Evolutionary conservation across 2,329 filamentous ascomycete genomes (phyloP).

Genomic region (Fusarium sororula): DNA sequence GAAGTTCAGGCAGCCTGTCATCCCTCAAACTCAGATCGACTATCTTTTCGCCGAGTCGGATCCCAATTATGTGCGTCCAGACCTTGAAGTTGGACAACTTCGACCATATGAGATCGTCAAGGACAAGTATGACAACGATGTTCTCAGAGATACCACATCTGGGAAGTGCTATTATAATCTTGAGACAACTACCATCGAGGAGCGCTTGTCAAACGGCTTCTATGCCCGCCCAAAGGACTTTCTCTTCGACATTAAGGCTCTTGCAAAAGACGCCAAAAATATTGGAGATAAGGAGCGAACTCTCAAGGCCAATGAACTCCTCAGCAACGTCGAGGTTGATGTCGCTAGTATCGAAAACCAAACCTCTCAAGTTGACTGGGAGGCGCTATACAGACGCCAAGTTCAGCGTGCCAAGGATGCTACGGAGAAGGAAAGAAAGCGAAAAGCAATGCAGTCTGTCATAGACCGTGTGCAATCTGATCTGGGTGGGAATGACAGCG

Average conservation of each 20-base stretch:
- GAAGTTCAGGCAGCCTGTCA: conserved; percentile 83
- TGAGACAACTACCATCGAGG: conserved; percentile 91
- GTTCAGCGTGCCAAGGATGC: conserved; percentile 68
- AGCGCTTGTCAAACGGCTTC: conserved; percentile 95
- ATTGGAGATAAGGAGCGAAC: conserved; percentile 84
- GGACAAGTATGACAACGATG: conserved; percentile 81
- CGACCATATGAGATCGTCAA: conserved; percentile 82
- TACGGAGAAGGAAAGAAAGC: conserved; percentile 70
- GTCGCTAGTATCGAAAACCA: conserved; percentile 79
- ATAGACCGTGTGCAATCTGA: conserved; percentile 62
- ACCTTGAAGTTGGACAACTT: conserved; percentile 62
- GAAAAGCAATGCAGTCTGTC: conserved; percentile 67
- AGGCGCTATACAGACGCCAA: conserved; percentile 80
- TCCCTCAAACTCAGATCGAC: conserved; percentile 76
- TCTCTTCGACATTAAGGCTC: conserved; percentile 82
- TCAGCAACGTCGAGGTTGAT: conserved; percentile 94
- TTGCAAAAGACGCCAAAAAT: conserved; percentile 85
- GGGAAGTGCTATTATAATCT: conserved; percentile 95
- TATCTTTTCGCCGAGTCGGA: conserved; percentile 89
- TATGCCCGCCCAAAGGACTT: conserved; percentile 94
- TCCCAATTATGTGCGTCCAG: conserved; percentile 71
- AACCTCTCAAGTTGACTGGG: conserved; percentile 77
- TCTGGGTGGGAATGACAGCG: conserved; percentile 60
- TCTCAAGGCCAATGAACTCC: conserved; percentile 88
- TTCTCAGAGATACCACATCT: conserved; percentile 77